A percentile compares a stretch with the other conserved stretches of the same genome.
phyloP scores from a whole-genome alignment of 192 early-diverging fungal genomes.

The Jimgerdemannia flammicorona region DNA sequence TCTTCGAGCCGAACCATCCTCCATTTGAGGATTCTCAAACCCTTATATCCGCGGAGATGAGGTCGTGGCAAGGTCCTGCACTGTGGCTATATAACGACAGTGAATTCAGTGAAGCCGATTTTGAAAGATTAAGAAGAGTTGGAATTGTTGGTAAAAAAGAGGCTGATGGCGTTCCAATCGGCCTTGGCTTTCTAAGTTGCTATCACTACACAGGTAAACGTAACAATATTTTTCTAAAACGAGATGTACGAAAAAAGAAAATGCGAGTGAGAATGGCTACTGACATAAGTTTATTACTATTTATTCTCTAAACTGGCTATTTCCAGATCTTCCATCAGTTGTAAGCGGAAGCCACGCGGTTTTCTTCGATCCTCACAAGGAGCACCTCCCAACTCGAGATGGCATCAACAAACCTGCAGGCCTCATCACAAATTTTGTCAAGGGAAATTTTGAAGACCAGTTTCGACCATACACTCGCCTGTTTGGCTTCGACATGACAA shows the following conservation, averaged over 20 bases:
- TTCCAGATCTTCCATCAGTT: constrained; percentile 26
- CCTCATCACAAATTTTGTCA: background rate
- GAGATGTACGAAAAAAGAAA: too few species aligned
- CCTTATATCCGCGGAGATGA: constrained; percentile 19
- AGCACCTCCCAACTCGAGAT: constrained; percentile 1
- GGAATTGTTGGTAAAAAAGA: constrained; percentile 20
- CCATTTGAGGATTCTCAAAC: background rate
- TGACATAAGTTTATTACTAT: constrained; percentile 4
- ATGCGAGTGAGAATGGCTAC: background rate
- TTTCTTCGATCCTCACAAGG: constrained; percentile 22
- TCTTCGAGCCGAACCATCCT: too few species aligned
- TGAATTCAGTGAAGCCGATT: constrained; percentile 17
- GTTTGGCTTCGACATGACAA: constrained; percentile 21
- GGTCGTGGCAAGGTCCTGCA: constrained; percentile 27
- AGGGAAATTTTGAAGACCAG: too few species aligned
- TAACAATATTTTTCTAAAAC: background rate
- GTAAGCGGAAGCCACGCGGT: constrained; percentile 20
- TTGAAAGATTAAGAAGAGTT: constrained; percentile 12
- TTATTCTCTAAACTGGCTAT: constrained; percentile 7
- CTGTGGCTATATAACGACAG: constrained; percentile 25
- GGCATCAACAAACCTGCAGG: background rate
- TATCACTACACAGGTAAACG: constrained; percentile 22
- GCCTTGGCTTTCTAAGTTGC: constrained; percentile 24
- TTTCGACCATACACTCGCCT: background rate
- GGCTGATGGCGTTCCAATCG: constrained; percentile 12